Evolutionary conservation across 805 yeast genomes (phyloP), one percentile per base, ranked within the genome.

Genomic region (Brettanomyces naardenensis): DNA sequence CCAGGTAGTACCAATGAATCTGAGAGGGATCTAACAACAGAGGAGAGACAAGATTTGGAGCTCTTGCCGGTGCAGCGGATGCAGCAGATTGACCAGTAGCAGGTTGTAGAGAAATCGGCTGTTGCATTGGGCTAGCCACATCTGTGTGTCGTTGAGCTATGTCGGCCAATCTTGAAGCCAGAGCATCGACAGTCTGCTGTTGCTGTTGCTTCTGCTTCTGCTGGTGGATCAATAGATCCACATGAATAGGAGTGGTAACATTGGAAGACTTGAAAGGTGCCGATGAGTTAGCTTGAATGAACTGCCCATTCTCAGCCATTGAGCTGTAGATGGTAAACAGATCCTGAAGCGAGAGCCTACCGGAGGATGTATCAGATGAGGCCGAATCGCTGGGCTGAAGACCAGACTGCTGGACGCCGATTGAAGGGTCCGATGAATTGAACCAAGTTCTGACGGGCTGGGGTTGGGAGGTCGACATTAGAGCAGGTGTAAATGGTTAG

Each of bases 1-100:
- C 95, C 38, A 79, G 61, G 55, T 86, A 86, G 41, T 62, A 61
- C 95, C 95, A 86, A 35, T 68, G 61, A 46, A 78, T 66, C 36
- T 64, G 56, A 6, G 50, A 38, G 1, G 61, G 57, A 15, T 47
- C 49, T 23, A 42, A 27, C 19, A 36, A 45, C 28, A 23, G 33
- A 28, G 33, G 44, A n/a, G 35, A 37, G 9, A 17, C 18, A 10
- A 19, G 21, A 30, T 18, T 18, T 15, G 22, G 9, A 10, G 21
- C 33, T 15, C 11, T 7, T 18, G 22, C 21, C 6, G 21, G 21
- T 15, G 19, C 22, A 10, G 17, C n/a, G 6, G 11, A 9, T 9
- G n/a, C 7, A 14, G 33, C 6, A n/a, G 19, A 7, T 15, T 9
- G 10, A 19, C 27, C 21, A 3, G 3, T 18, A n/a, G 18, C 6